Base-by-base conservation (phyloP, 129 eudicot species). In the Lactuca saligna region DNA sequence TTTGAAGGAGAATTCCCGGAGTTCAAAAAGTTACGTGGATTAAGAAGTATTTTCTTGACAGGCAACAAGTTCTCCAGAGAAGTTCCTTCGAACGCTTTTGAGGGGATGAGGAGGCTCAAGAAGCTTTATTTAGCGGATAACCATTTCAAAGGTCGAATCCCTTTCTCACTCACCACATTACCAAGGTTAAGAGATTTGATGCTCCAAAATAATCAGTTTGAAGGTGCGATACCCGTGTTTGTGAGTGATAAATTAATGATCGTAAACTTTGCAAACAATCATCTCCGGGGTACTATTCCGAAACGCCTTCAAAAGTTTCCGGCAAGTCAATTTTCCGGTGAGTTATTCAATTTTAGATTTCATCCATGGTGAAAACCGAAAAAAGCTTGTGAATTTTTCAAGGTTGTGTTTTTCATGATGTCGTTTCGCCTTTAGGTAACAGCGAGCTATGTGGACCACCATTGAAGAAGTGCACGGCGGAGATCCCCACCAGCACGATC, bases 391-490 rank as follows among this genome's bases (percentile, higher is more conserved):
- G 9, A 31, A 13, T 1, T 55, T 55, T 25, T 6, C 5, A 3
- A n/a, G 7, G 16, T 58, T 29, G 63, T 31, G 63, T 58, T 58
- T 42, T 3, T 67, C 61, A 49, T 67, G 49, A 20, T 20, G 41
- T 35, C 3, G 20, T 68, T 20, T 69, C 17, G 50, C 41, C 15
- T 53, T 63, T 61, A 91, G 97, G 91, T 16, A 88, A 91, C 56
- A 32, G 51, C 3, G 84, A 68, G 35, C 81, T 91, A 14, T 91
- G 98, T 73, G 98, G 98, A 8, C 57, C 54, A 3, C 95, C 98
- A 5, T 63, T 84, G 16, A 57, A 17, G 42, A 77, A 91, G 63
- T 35, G 80, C 38, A n/a, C 61, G 60, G 37, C 73, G 37, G 62
- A 34, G 54, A 54, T 63, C 32, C 37, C 86, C 15, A 49, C 33